Evolutionary conservation across 2,329 filamentous ascomycete species (phyloP).

Genomic region (Cladobotryum mycophilum): DNA sequence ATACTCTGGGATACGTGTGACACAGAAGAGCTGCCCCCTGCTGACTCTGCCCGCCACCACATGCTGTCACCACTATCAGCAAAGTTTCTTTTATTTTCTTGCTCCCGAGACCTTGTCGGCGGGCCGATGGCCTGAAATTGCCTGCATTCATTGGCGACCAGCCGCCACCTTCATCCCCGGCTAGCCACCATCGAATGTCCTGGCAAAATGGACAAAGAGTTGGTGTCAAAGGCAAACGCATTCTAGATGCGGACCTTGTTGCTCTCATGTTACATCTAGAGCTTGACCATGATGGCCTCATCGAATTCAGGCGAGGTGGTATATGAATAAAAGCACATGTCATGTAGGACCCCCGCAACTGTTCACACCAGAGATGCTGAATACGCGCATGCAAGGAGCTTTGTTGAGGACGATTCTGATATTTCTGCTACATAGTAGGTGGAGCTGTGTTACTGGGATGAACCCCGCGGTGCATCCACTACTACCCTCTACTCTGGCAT

Average conservation of each 20-base stretch:
- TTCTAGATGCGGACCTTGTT: no score
- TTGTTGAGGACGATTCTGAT: no score
- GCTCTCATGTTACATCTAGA: no score
- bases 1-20: not conserved
- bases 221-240: not conserved
- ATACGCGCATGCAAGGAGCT: no score
- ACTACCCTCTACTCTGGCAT: not conserved
- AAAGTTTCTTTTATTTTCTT: not conserved
- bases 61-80: conserved; percentile 6
- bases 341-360: no score
- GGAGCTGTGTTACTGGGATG: not conserved
- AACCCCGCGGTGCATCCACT: not conserved
- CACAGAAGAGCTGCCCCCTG: not conserved
- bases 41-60: conserved; percentile 2
- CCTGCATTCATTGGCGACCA: not conserved
- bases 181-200: not conserved
- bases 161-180: not conserved
- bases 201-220: not conserved
- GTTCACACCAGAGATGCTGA: no score
- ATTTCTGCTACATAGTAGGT: not conserved
- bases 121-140: conserved; percentile 1
- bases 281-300: no score
- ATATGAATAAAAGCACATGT: no score
- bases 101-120: conserved; percentile 5
- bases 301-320: no score